Percentiles rank a stretch among this genome's conserved stretches.
Evolutionary conservation across 2,329 filamentous ascomycete species (phyloP).

Genomic region (Endoconidiophora polonica): DNA sequence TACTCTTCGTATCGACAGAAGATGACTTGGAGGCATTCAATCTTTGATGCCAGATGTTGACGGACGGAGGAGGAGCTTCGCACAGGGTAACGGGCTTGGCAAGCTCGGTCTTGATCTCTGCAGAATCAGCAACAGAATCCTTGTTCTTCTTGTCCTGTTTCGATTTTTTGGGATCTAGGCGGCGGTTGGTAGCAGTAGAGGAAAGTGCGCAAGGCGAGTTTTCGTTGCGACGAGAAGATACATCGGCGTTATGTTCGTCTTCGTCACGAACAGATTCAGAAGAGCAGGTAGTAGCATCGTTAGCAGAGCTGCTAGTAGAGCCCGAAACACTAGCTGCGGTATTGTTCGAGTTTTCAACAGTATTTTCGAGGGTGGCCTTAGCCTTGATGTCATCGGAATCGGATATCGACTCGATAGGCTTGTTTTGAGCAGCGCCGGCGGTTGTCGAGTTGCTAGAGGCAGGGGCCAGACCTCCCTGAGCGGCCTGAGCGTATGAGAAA

Average conservation of each 20-base stretch:
- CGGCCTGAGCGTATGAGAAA: slow-evolving; percentile 93
- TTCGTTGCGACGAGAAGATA: slow-evolving; percentile 26
- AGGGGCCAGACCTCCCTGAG: slow-evolving; percentile 45
- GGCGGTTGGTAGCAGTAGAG: slow-evolving; percentile 7
- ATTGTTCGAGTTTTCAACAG: slow-evolving; percentile 4
- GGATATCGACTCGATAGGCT: slow-evolving; percentile 6
- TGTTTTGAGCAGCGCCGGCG: slow-evolving; percentile 1
- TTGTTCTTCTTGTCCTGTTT: slow-evolving; percentile 48
- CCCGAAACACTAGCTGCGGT: slow-evolving; percentile 13
- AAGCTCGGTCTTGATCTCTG: slow-evolving; percentile 35
- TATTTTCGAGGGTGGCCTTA: neutral
- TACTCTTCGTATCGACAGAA: slow-evolving; percentile 27
- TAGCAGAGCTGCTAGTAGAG: slow-evolving; percentile 14
- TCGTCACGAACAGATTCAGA: slow-evolving; percentile 26
- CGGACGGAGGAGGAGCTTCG: slow-evolving; percentile 64
- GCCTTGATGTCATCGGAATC: slow-evolving; percentile 9
- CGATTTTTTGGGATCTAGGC: slow-evolving; percentile 22
- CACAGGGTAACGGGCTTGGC: slow-evolving; percentile 47
- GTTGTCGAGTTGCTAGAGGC: slow-evolving; percentile 1
- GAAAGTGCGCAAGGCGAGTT: slow-evolving; percentile 4
- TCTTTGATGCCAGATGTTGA: slow-evolving; percentile 80
- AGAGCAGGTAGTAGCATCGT: slow-evolving; percentile 17
- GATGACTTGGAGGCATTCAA: slow-evolving; percentile 53
- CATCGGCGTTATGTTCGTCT: slow-evolving; percentile 23
- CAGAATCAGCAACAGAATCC: slow-evolving; percentile 17